Base-by-base conservation (phyloP, 2,329 filamentous ascomycete genomes). In the Colletotrichum spaethianum region DNA sequence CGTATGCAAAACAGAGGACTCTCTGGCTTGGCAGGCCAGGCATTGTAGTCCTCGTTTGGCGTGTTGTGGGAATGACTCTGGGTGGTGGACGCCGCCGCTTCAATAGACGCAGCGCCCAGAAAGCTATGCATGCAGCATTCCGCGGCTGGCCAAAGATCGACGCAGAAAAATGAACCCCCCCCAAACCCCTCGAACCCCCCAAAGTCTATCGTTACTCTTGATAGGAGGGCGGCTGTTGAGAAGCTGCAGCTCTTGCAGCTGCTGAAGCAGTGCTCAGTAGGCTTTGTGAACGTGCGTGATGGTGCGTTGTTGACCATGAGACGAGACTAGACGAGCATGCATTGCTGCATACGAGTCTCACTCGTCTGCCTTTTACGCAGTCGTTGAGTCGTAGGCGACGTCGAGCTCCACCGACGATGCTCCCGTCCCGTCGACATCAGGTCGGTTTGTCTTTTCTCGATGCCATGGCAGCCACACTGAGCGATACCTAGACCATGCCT, bases 241-340 rank as follows among this genome's bases (percentile, higher is more conserved):
- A 26, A 38, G 44, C 72, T 50, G 60, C 60, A 62, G 20, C 18
- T n/a, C 3, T 38, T 26, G 60, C 60, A 42, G 56, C 33, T 44
- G 23, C 23, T 31, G 38, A 67, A 67, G 73, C 38, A 46, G 61
- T 56, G 28, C 40, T 62, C 33, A 52, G 38, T 48, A 56, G 28
- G 56, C 26, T n/a, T 28, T 18, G 55, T 66, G 31, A 23, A 28
- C 33, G 38, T 50, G 57, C 62, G 64, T 53, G 68, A 52, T 48
- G 59, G 65, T 72, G 69, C 65, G 69, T 69, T 72, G 69, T 69
- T 65, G 60, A 69, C 59, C 69, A 69, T 38, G 50, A 50, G 57
- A 72, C 52, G 31, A 57, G 52, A 69, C 59, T 57, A 63, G 57
- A 68, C 56, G 68, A 38, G 56, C 16, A n/a, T 62, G 42, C 57